phyloP scores from a whole-genome alignment of 2,329 filamentous ascomycete genomes.

The Cordyceps militaris region DNA sequence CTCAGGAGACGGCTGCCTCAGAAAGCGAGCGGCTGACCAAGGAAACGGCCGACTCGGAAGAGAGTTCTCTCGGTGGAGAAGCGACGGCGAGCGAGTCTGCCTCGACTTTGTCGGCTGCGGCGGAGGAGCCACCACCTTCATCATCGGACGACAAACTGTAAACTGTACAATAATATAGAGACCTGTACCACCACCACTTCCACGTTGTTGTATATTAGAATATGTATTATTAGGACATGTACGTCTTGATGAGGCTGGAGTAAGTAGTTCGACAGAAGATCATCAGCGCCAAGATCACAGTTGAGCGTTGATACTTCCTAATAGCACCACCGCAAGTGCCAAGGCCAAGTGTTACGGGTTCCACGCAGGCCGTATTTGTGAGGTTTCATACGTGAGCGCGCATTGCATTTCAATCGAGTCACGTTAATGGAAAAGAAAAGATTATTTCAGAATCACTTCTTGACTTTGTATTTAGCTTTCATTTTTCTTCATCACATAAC shows the following conservation, averaged over 20 bases:
- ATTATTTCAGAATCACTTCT: constrained; percentile 31
- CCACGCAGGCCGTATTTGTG: too few relatives aligned
- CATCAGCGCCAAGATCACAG: too few relatives aligned
- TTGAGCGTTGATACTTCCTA: too few relatives aligned
- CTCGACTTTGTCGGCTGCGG: not conserved
- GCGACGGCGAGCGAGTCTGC: not conserved
- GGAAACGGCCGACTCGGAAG: not conserved
- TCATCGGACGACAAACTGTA: not conserved
- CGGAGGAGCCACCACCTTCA: not conserved
- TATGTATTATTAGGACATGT: not conserved
- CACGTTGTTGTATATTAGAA: constrained; percentile 1
- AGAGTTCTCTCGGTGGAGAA: not conserved
- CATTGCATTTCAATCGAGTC: not conserved
- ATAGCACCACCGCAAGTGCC: too few relatives aligned
- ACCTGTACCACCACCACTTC: not conserved
- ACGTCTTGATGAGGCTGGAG: not conserved
- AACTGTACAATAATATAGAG: not conserved
- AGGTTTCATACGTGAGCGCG: too few relatives aligned
- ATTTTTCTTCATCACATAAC: constrained; percentile 34
- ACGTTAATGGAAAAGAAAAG: not conserved
- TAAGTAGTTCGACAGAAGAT: too few relatives aligned
- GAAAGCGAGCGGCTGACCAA: not conserved
- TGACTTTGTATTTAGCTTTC: constrained; percentile 41
- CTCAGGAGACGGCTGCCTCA: not conserved
- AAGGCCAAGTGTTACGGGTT: too few relatives aligned